Conservation (phyloP, 169 alveolate species). For the Cytauxzoon felis region DNA sequence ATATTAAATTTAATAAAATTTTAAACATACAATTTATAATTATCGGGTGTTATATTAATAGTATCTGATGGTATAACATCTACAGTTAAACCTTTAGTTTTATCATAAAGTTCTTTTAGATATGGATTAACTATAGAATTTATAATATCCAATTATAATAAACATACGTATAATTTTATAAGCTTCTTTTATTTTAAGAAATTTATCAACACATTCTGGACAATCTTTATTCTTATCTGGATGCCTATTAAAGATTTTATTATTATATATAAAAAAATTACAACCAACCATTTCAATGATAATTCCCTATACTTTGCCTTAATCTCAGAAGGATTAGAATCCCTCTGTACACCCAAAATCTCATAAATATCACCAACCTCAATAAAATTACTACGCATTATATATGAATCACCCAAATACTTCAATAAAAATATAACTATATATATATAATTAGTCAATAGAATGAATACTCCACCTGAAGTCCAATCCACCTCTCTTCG, state of each 20-base stretch:
- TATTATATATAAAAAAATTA: not conserved
- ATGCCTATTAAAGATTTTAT: conserved; percentile 20
- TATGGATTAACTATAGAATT: conserved; percentile 31
- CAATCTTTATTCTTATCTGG: conserved; percentile 65
- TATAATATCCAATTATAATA: not conserved
- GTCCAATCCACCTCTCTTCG: too few relatives aligned
- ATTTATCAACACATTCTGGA: conserved; percentile 48
- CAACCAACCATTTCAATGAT: conserved; percentile 44
- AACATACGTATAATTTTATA: conserved; percentile 49
- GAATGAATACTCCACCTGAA: too few relatives aligned
- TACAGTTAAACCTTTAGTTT: conserved; percentile 45
- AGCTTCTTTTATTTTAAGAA: conserved; percentile 54
- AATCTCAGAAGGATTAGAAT: conserved; percentile 35
- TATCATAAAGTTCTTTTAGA: conserved; percentile 50
- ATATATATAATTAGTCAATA: not conserved
- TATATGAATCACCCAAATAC: conserved; percentile 49
- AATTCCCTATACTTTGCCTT: conserved; percentile 57
- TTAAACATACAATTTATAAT: conserved; percentile 19
- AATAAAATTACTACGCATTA: conserved; percentile 21
- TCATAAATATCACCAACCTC: conserved; percentile 31
- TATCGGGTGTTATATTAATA: conserved; percentile 19
- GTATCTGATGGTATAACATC: conserved; percentile 51
- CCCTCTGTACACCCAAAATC: conserved; percentile 31
- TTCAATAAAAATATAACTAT: conserved; percentile 40
- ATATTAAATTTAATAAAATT: not conserved